Percentiles rank a stretch among this genome's conserved stretches.
phyloP scores from a whole-genome alignment of 2,329 filamentous ascomycete genomes.

The Furcasterigmium sp. region DNA sequence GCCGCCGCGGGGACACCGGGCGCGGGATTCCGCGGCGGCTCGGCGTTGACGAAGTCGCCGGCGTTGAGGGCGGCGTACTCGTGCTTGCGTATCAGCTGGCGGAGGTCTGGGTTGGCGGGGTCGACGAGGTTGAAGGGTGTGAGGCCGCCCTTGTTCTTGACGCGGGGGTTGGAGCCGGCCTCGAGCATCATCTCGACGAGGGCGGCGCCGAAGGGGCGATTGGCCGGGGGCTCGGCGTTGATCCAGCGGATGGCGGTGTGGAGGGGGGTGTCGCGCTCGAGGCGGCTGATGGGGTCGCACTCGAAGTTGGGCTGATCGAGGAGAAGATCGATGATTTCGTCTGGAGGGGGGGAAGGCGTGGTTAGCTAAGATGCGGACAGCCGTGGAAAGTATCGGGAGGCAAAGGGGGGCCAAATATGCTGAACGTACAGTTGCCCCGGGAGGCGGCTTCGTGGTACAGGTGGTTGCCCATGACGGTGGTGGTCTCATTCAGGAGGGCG shows the following conservation, averaged over 20 bases:
- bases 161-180: conserved; percentile 58
- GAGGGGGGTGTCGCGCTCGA: conserved; percentile 72
- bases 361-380: conserved; percentile 3
- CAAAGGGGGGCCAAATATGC: background rate
- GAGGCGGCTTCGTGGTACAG: conserved; percentile 85
- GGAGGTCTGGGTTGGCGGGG: conserved; percentile 59
- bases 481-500: conserved; percentile 76
- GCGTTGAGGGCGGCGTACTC: conserved; percentile 59
- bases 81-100: conserved; percentile 61
- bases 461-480: conserved; percentile 81
- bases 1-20: conserved; percentile 13
- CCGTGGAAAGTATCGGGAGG: background rate
- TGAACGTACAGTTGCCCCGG: conserved; percentile 76
- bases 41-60: conserved; percentile 48
- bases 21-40: conserved; percentile 15
- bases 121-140: conserved; percentile 70
- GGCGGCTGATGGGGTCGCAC: conserved; percentile 70
- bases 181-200: conserved; percentile 79
- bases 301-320: conserved; percentile 81
- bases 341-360: conserved; percentile 29
- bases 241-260: conserved; percentile 75
- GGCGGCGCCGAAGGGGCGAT: conserved; percentile 59
- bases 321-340: conserved; percentile 76
- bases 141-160: conserved; percentile 67
- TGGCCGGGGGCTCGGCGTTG: conserved; percentile 59